Evolutionary conservation across 2,329 filamentous ascomycete genomes (phyloP).

Genomic region (Stromatinia cepivora): DNA sequence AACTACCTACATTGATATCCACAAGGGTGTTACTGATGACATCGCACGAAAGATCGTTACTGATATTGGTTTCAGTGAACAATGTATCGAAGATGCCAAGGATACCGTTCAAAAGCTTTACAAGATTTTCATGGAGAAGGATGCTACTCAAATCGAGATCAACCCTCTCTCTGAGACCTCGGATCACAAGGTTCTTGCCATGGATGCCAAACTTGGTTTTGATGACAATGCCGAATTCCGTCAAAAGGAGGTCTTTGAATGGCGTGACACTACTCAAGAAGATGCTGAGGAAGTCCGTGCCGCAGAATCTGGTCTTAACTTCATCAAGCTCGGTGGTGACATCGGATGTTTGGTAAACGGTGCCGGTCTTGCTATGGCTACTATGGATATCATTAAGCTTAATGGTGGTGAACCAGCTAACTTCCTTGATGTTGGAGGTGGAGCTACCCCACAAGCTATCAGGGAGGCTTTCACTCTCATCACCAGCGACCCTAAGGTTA

Average conservation of each 20-base stretch:
- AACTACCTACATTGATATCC: conserved; percentile 92
- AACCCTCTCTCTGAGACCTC: conserved; percentile 98
- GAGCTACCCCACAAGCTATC: conserved; percentile 94
- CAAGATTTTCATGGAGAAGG: conserved; percentile 97
- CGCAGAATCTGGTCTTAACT: conserved; percentile 92
- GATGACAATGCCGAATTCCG: conserved; percentile 99
- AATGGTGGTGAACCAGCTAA: conserved; percentile 96
- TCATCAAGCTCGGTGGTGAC: conserved; percentile 99
- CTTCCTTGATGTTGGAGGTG: conserved; percentile 98
- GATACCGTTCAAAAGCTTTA: conserved; percentile 98
- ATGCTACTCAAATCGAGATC: conserved; percentile 99
- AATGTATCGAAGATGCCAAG: conserved; percentile 94
- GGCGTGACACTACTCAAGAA: conserved; percentile 94
- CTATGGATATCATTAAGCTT: conserved; percentile 99
- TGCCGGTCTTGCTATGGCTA: conserved; percentile 98
- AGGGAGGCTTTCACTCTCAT: conserved; percentile 98
- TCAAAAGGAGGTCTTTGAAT: conserved; percentile 92
- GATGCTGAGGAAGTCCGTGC: conserved; percentile 97
- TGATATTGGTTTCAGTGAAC: conserved; percentile 95
- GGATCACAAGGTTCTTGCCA: conserved; percentile 96
- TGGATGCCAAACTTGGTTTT: conserved; percentile 99
- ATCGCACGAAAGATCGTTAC: conserved; percentile 87
- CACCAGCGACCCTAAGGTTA: conserved; percentile 96
- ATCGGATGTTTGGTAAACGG: conserved; percentile 99
- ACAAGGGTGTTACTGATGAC: conserved; percentile 91